Evolutionary conservation across 164 flowering plant species (phyloP), one percentile per base, ranked within the genome.

Genomic region (Umbellularia californica): DNA sequence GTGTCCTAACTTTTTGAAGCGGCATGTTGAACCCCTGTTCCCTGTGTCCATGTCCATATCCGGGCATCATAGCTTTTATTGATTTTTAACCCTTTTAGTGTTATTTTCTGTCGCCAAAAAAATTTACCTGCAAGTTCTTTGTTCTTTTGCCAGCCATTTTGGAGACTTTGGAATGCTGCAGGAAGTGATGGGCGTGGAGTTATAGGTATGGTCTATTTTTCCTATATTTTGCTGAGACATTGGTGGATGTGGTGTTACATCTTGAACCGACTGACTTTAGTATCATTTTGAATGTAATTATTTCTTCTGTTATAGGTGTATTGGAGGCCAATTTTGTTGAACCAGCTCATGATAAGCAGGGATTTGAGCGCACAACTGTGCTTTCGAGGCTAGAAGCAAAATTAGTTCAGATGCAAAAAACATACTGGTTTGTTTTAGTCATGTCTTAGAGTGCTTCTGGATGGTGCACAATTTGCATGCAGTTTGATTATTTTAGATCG

Each of bases 261-360:
- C 28, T 14, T 23, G 4, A 47, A 27, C 52, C 69, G 72, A 47
- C 75, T 58, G 50, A 55, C 74, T 58, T 24, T 27, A 20, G 65
- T 25, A 35, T 79, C 24, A 35, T 22, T 33, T 71, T 58, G 70
- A 25, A 72, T 71, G 69, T n/a, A 28, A 20, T 55, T 15, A 55
- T 55, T 65, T 22, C 25, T 74, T 28, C 47, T 68, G 7, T 9
- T 68, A 9, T 77, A 96, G 99, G 99, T 82, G 94, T 92, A 1
- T 80, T 96, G 85, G 99, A 96, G 82, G 97, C 99, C 51, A 91
- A 96, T 80, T 96, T 96, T 86, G 93, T 94, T 64, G 98, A 96
- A 78, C 99, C 99, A 71, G 99, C 99, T 74, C 99, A 96, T 84
- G 98, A 96, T 81, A 96, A 94, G 77, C 99, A 96, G 75, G 97